phyloP scores from a whole-genome alignment of 306 rosid species.

The Hippophae gyantsensis region DNA sequence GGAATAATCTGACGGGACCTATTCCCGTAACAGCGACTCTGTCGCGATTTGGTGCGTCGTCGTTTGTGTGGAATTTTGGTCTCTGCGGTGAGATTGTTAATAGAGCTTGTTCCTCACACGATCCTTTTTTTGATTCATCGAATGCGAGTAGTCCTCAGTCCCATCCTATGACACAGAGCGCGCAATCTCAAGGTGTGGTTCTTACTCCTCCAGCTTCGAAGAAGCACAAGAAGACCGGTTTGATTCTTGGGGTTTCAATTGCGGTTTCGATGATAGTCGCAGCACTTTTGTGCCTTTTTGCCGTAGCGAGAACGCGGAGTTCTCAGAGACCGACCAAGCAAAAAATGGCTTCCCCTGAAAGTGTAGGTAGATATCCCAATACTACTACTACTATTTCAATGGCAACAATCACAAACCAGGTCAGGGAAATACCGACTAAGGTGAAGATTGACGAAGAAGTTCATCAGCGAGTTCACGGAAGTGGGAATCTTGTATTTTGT shows the following conservation, averaged over 20 bases:
- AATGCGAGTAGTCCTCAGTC: constrained; percentile 21
- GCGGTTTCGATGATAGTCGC: constrained; percentile 28
- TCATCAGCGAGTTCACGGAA: constrained; percentile 24
- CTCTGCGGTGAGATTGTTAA: constrained; percentile 72
- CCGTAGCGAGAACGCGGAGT: constrained; percentile 23
- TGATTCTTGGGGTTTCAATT: constrained; percentile 38
- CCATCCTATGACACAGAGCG: constrained; percentile 41
- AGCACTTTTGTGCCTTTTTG: constrained; percentile 18
- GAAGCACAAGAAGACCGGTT: constrained; percentile 31
- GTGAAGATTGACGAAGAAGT: constrained; percentile 26
- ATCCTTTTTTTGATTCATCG: constrained; percentile 50
- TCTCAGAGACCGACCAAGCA: constrained; percentile 6
- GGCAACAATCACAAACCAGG: background rate
- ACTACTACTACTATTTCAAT: constrained; percentile 2
- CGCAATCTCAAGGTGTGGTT: constrained; percentile 43
- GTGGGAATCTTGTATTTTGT: constrained; percentile 60
- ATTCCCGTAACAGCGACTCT: constrained; percentile 49
- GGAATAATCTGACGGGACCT: constrained; percentile 56
- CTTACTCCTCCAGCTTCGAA: constrained; percentile 25
- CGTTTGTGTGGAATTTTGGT: constrained; percentile 45
- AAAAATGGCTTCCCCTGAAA: constrained; percentile 5
- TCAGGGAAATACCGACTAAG: constrained; percentile 16
- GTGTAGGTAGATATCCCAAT: background rate
- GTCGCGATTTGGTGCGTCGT: constrained; percentile 28
- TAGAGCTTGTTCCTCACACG: constrained; percentile 32